Conservation (phyloP, 2,329 filamentous ascomycete genomes). For the Byssothecium circinans region DNA sequence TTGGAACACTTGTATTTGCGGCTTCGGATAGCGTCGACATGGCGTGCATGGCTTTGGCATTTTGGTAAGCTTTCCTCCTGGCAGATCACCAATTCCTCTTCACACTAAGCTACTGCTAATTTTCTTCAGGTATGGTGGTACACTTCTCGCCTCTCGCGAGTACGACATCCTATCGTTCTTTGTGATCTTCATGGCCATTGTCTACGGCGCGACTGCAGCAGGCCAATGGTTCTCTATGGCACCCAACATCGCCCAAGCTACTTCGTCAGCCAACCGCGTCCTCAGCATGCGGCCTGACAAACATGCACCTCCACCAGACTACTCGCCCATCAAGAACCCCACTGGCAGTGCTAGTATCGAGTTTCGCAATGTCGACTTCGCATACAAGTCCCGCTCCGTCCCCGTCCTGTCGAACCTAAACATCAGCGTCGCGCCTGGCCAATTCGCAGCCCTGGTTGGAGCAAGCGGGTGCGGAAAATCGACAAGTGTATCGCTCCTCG, state of each 20-base stretch:
- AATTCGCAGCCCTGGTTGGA: slow-evolving; percentile 71
- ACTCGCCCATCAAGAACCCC: slow-evolving; percentile 12
- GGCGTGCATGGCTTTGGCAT: slow-evolving; percentile 62
- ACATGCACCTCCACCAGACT: slow-evolving; percentile 6
- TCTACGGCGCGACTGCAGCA: slow-evolving; percentile 47
- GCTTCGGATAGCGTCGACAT: slow-evolving; percentile 69
- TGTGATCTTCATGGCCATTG: slow-evolving; percentile 56
- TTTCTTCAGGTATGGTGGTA: slow-evolving; percentile 39
- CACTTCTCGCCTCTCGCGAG: slow-evolving; percentile 48
- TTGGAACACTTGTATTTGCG: slow-evolving; percentile 66
- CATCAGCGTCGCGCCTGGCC: slow-evolving; percentile 55
- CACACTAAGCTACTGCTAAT: not conserved
- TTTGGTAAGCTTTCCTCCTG: slow-evolving; percentile 51
- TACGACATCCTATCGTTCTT: slow-evolving; percentile 54
- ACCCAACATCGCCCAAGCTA: slow-evolving; percentile 48
- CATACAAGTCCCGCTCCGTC: slow-evolving; percentile 85
- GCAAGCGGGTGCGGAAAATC: slow-evolving; percentile 73
- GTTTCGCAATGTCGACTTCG: slow-evolving; percentile 90
- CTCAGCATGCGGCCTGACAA: slow-evolving; percentile 35
- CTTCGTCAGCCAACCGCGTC: slow-evolving; percentile 41
- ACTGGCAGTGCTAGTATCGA: slow-evolving; percentile 59
- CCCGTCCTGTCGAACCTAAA: slow-evolving; percentile 59
- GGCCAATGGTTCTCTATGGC: slow-evolving; percentile 50
- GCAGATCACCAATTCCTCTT: not conserved
- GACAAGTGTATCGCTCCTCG: slow-evolving; percentile 64